Evolutionary conservation across 2,329 filamentous ascomycete species (phyloP), one percentile per base, ranked within the genome.

Genomic region (Penicillium nordicum): DNA sequence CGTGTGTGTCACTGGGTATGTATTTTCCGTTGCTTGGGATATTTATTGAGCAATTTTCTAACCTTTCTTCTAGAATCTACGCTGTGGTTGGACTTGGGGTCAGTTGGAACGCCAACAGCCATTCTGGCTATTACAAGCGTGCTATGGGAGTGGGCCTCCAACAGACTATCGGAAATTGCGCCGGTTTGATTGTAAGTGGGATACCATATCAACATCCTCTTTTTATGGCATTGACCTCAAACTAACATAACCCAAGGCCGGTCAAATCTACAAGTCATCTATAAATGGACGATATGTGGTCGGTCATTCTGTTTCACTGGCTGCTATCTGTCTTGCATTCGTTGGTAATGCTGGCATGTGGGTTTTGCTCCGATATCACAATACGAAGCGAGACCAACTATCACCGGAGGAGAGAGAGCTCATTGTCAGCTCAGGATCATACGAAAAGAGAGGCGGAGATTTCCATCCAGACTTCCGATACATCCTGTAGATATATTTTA

Each of bases 1-100:
- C 8, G 57, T 59, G 34, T 59, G 57, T 43, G 57, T 59, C 21
- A 59, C 57, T 46, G 57, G 57, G 57, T 58, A 57, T 37, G 53
- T 25, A 34, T 32, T 10, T 45, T 29, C 6, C 10, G 18, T 43
- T 25, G 38, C 5, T 38, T 6, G 11, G 5, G 5, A 3, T 12
- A 18, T 34, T 27, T 42, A 11, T 44, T n/a, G 14, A 16, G 5
- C 6, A 16, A 34, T 34, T 18, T 2, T 34, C 18, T 57, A 25
- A 57, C 12, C 5, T 11, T 10, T 11, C 32, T 18, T 18, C 10
- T 30, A 59, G 57, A 4, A 59, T 59, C 7, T 59, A 59, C 12
- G 55, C 53, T n/a, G 49, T 52, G 16, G 57, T 59, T 32, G 57
- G 57, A 37, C 53, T 59, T 4, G 57, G 57, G 3, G 57, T 59